phyloP scores from a whole-genome alignment of 331 rosid genomes.

The Malus hybrid region DNA sequence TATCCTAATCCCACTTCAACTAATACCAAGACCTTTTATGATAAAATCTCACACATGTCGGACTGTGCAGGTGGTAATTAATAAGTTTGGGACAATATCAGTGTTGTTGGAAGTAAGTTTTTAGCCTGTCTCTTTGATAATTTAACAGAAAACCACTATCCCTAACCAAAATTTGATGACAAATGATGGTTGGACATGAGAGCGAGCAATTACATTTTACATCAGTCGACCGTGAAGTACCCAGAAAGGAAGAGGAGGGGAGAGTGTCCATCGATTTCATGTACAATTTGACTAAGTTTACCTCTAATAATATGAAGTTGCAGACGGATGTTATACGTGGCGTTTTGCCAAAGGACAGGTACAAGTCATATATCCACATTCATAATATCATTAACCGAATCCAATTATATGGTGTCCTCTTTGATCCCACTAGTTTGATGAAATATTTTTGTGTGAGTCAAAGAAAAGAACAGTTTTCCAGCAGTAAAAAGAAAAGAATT shows the following conservation, averaged over 20 bases:
- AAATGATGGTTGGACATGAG: background rate
- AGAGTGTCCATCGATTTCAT: background rate
- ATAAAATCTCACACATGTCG: too few relatives aligned
- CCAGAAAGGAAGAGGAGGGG: background rate
- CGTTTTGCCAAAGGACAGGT: background rate
- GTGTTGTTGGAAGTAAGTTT: too few relatives aligned
- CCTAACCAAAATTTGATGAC: background rate
- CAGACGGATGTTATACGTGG: constrained; percentile 1
- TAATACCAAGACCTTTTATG: too few relatives aligned
- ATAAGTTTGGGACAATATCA: too few relatives aligned
- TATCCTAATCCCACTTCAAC: too few relatives aligned
- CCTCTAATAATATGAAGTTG: background rate
- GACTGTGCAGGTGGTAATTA: too few relatives aligned
- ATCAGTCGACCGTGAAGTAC: background rate
- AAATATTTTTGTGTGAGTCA: constrained; percentile 4
- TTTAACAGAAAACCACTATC: too few relatives aligned
- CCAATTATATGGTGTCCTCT: constrained; percentile 19
- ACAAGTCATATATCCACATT: background rate
- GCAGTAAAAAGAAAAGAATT: constrained; percentile 14
- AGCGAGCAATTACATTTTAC: background rate
- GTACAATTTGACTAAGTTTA: background rate
- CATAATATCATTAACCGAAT: constrained; percentile 16
- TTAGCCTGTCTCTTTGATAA: too few relatives aligned
- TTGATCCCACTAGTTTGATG: constrained; percentile 22
- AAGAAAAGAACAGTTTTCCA: constrained; percentile 2